These are phyloP conservation scores for Microdochium trichocladiopsis DNA, from an alignment of 2,329 filamentous ascomycete genomes.

Conservation along the genomic window DNA sequence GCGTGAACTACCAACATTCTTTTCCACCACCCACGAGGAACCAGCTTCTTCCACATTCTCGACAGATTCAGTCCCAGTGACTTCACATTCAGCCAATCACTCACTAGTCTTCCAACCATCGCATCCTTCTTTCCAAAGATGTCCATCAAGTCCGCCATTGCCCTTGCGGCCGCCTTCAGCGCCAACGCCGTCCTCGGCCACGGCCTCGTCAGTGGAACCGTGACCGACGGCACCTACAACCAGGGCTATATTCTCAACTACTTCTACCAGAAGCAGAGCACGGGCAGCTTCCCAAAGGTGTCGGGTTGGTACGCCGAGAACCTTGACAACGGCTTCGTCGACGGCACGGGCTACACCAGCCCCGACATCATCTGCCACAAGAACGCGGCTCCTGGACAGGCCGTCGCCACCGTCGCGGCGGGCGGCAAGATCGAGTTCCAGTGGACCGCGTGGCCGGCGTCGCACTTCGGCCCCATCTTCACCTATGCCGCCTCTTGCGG, in stretches of 20 bases:
- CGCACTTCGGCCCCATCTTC: constrained; percentile 39
- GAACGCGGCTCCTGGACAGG: constrained; percentile 28
- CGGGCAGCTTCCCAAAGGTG: constrained; percentile 19
- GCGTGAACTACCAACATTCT: not conserved
- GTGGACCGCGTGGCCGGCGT: constrained; percentile 42
- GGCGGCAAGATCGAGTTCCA: constrained; percentile 37
- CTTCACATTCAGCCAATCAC: not conserved
- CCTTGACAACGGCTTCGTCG: constrained; percentile 37
- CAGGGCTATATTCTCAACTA: constrained; percentile 30
- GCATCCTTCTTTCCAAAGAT: not conserved
- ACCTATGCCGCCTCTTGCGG: constrained; percentile 38
- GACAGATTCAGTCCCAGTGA: not conserved
- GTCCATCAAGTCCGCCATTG: not conserved
- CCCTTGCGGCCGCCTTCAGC: not conserved
- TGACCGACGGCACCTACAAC: constrained; percentile 34
- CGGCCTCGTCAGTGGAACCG: constrained; percentile 33
- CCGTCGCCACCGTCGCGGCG: constrained; percentile 32
- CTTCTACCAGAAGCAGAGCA: constrained; percentile 26
- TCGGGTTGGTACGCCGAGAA: constrained; percentile 35
- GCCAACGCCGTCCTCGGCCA: constrained; percentile 22
- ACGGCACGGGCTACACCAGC: constrained; percentile 31
- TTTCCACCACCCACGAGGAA: not conserved
- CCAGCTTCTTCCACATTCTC: not conserved
- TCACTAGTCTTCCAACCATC: not conserved
- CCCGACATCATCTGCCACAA: constrained; percentile 43